Conservation (phyloP, 1,284 basidiomycete species). For the Cryptococcus sp. region DNA sequence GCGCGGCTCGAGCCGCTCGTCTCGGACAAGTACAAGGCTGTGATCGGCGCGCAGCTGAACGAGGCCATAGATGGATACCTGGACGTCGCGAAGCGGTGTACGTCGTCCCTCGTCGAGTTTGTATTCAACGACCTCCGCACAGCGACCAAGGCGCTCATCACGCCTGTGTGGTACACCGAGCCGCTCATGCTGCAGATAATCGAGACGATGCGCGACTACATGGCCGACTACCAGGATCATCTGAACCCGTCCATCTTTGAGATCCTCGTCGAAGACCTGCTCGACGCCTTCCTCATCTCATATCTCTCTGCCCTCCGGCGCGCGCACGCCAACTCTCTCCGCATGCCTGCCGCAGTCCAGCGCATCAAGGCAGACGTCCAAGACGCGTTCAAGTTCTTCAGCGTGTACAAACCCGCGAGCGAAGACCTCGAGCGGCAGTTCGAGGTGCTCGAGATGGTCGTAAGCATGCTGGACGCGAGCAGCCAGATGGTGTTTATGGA, state of each 20-base stretch:
- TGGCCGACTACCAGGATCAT: conserved; percentile 84
- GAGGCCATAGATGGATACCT: conserved; percentile 97
- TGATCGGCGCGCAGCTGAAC: conserved; percentile 83
- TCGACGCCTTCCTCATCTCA: conserved; percentile 84
- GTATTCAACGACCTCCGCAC: conserved; percentile 93
- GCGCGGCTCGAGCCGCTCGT: conserved; percentile 85
- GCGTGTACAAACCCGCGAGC: conserved; percentile 68
- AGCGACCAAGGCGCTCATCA: conserved; percentile 82
- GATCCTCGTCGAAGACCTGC: conserved; percentile 85
- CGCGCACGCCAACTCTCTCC: conserved; percentile 67
- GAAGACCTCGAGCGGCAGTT: conserved; percentile 74
- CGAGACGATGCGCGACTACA: conserved; percentile 95
- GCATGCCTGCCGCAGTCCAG: conserved; percentile 77
- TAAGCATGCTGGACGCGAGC: conserved; percentile 81
- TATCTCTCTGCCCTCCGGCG: conserved; percentile 87
- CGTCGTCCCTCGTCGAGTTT: conserved; percentile 86
- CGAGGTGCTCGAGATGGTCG: conserved; percentile 80
- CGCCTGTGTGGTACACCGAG: conserved; percentile 69
- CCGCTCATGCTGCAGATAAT: conserved; percentile 67
- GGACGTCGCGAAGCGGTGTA: conserved; percentile 96
- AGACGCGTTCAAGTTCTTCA: conserved; percentile 76
- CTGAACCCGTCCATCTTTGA: conserved; percentile 90
- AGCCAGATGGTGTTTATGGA: conserved; percentile 92
- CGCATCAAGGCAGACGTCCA: conserved; percentile 78
- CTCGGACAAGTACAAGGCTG: conserved; percentile 81